A percentile compares a stretch with the other conserved stretches of the same genome.
phyloP scores from a whole-genome alignment of 352 stramenopile genomes.

The Phytophthora parvispora region DNA sequence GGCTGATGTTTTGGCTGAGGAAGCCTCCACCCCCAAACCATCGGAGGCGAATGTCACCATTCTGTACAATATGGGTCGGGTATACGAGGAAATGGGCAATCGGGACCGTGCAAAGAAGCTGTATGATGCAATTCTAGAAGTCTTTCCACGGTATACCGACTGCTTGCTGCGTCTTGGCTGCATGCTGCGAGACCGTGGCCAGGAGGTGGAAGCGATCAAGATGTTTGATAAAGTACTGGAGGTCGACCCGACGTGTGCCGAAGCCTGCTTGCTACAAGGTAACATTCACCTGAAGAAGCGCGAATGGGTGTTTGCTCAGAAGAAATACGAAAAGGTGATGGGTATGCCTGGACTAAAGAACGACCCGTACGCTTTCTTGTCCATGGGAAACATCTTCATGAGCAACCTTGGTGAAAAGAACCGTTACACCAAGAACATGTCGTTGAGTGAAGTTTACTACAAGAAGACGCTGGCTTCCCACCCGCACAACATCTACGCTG shows the following conservation, averaged over 20 bases:
- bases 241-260: constrained; percentile 91
- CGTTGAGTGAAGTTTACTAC: constrained; percentile 96
- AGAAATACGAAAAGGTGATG: constrained; percentile 95
- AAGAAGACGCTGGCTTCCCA: constrained; percentile 96
- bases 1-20: constrained; percentile 45
- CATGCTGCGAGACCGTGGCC: constrained; percentile 95
- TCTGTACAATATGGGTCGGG: constrained; percentile 96
- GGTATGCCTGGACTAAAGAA: constrained; percentile 97
- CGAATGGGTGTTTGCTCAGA: constrained; percentile 96
- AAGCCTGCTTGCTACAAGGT: constrained; percentile 96
- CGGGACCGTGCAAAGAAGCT: constrained; percentile 92
- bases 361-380: constrained; percentile 97
- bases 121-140: constrained; percentile 94
- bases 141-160: constrained; percentile 96
- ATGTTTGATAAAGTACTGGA: constrained; percentile 96
- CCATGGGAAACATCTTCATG: constrained; percentile 99
- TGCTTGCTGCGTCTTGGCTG: constrained; percentile 95
- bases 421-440: constrained; percentile 98
- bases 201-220: constrained; percentile 90
- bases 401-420: constrained; percentile 97
- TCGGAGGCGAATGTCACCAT: constrained; percentile 92
- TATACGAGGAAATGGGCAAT: constrained; percentile 95
- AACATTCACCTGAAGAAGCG: constrained; percentile 97
- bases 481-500: constrained; percentile 96
- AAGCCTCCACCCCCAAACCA: constrained; percentile 54